These are phyloP conservation scores for Umbelopsis vinacea DNA, from an alignment of 192 early-diverging fungal genomes.

Conservation along the genomic window DNA sequence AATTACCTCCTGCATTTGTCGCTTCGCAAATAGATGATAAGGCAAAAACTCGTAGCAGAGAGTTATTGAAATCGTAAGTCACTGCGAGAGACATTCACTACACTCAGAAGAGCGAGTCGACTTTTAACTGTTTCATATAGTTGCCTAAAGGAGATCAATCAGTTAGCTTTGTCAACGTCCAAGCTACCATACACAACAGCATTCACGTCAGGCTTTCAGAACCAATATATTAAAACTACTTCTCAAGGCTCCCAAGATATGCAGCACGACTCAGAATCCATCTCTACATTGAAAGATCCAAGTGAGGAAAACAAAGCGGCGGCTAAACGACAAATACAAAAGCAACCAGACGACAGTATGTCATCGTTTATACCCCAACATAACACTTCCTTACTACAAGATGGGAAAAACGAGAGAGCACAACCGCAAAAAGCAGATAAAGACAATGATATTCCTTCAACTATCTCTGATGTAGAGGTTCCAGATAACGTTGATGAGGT, in stretches of 20 bases:
- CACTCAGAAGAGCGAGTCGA: neutral
- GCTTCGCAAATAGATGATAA: slow-evolving; percentile 45
- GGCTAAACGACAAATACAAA: neutral
- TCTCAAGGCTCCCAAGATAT: neutral
- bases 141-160: slow-evolving; percentile 65
- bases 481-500: slow-evolving; percentile 51
- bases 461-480: slow-evolving; percentile 21
- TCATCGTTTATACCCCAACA: neutral
- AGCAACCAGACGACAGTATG: neutral
- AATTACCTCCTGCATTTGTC: neutral
- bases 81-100: too few species aligned
- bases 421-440: neutral
- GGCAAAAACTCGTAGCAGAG: slow-evolving; percentile 49
- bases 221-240: neutral
- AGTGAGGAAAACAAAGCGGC: neutral
- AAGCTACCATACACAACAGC: slow-evolving; percentile 35
- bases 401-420: neutral
- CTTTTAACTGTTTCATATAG: slow-evolving; percentile 23
- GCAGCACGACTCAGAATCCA: neutral
- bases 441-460: neutral
- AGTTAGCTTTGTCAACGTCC: slow-evolving; percentile 51
- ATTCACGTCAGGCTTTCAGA: neutral
- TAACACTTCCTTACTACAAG: neutral
- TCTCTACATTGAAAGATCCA: neutral
- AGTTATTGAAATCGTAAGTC: slow-evolving; percentile 74